These are phyloP conservation scores for Candida wancherniae DNA, from an alignment of 805 yeast genomes.

Conservation along the genomic window DNA sequence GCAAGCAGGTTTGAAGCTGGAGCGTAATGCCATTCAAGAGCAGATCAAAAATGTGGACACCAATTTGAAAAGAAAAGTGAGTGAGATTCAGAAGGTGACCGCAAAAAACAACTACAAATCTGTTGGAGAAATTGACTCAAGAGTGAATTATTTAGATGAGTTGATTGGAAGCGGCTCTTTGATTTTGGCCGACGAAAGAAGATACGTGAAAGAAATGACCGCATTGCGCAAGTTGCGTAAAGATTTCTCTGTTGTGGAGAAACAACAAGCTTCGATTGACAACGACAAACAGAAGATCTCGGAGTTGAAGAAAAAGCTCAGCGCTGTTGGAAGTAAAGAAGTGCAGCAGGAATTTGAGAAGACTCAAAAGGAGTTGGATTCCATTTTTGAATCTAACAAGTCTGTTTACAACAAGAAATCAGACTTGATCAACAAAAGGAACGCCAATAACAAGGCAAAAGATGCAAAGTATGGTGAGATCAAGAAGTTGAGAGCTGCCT, in stretches of 20 bases:
- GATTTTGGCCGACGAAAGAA: constrained; percentile 87
- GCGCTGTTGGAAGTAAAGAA: constrained; percentile 56
- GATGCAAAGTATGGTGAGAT: constrained; percentile 65
- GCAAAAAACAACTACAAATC: constrained; percentile 66
- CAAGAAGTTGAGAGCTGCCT: constrained; percentile 65
- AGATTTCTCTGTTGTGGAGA: constrained; percentile 69
- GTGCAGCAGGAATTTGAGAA: constrained; percentile 64
- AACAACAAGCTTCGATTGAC: constrained; percentile 75
- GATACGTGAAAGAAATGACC: constrained; percentile 78
- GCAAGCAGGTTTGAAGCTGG: constrained; percentile 46
- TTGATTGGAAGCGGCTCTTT: constrained; percentile 73
- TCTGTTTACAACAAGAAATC: constrained; percentile 62
- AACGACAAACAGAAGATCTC: constrained; percentile 70
- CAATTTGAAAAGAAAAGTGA: constrained; percentile 65
- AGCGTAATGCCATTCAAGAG: constrained; percentile 52
- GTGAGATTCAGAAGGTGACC: constrained; percentile 67
- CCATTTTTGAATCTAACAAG: constrained; percentile 56
- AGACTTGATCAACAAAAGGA: constrained; percentile 58
- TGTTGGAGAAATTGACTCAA: constrained; percentile 63
- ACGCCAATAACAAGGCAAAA: constrained; percentile 59
- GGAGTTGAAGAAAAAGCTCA: constrained; percentile 65
- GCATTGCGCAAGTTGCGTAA: constrained; percentile 74
- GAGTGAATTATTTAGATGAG: constrained; percentile 62
- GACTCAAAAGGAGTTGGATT: constrained; percentile 65
- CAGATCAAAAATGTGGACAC: constrained; percentile 70